phyloP scores from a whole-genome alignment of 345 rosid genomes.

The Iberis pinnata region DNA sequence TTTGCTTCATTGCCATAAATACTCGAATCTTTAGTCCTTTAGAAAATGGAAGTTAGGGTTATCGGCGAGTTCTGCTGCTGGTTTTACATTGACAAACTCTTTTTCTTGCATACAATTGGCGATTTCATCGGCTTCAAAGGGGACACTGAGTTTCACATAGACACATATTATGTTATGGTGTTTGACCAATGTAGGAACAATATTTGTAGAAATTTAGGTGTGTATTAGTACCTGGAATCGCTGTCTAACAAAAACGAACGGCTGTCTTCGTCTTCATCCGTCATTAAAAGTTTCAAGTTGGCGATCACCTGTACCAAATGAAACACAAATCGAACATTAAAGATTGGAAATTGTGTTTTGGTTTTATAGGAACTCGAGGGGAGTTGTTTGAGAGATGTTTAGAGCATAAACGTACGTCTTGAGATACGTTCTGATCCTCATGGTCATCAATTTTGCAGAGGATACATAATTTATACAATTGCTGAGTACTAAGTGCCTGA shows the following conservation, averaged over 20 bases:
- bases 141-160: constrained; percentile 46
- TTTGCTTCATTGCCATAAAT: neutral
- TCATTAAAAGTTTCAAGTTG: constrained; percentile 68
- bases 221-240: constrained; percentile 50
- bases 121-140: constrained; percentile 77
- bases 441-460: constrained; percentile 60
- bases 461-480: constrained; percentile 74
- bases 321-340: too few species aligned
- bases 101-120: constrained; percentile 44
- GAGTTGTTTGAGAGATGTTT: neutral
- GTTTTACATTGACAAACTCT: constrained; percentile 54
- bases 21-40: constrained; percentile 36
- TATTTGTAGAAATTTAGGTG: neutral
- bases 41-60: constrained; percentile 75
- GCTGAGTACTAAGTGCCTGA: constrained; percentile 81
- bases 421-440: constrained; percentile 53
- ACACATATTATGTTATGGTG: constrained; percentile 10
- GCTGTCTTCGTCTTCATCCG: constrained; percentile 58
- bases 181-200: neutral
- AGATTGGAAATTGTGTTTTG: neutral
- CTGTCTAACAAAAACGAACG: constrained; percentile 68
- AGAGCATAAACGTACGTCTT: constrained; percentile 43
- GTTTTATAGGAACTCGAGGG: neutral
- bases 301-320: constrained; percentile 61
- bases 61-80: constrained; percentile 59